These are phyloP conservation scores for Debaryomyces nepalensis DNA, from an alignment of 1,139 yeast genomes.

Conservation along the genomic window DNA sequence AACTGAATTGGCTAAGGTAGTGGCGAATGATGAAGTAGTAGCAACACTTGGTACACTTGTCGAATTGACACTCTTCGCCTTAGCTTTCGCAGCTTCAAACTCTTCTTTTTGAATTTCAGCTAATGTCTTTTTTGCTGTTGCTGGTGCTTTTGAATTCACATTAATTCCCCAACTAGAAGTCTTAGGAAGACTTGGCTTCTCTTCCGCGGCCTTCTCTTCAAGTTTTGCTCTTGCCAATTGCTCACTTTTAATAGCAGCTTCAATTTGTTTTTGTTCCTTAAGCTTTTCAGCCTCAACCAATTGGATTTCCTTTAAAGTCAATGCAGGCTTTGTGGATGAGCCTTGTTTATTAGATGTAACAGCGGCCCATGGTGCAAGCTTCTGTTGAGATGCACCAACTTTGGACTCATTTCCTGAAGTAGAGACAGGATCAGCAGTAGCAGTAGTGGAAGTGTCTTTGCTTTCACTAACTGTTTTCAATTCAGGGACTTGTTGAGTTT, in stretches of 20 bases:
- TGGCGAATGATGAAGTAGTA: slow-evolving; percentile 34
- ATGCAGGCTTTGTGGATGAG: slow-evolving; percentile 44
- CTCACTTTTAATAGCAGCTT: slow-evolving; percentile 36
- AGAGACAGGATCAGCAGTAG: not conserved
- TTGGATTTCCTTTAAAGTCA: slow-evolving; percentile 73
- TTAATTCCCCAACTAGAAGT: slow-evolving; percentile 61
- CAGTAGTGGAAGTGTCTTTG: too few relatives aligned
- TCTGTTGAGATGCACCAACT: slow-evolving; percentile 28
- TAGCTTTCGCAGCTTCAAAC: slow-evolving; percentile 43
- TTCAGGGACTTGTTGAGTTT: not conserved
- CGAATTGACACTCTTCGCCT: slow-evolving; percentile 28
- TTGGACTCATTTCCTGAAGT: slow-evolving; percentile 20
- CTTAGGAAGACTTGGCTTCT: slow-evolving; percentile 45
- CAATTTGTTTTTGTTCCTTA: slow-evolving; percentile 42
- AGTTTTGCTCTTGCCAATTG: slow-evolving; percentile 32
- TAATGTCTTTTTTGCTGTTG: slow-evolving; percentile 39
- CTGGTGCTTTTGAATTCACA: slow-evolving; percentile 22
- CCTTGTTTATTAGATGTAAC: slow-evolving; percentile 21
- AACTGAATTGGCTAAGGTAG: slow-evolving; percentile 32
- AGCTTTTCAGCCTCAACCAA: slow-evolving; percentile 63
- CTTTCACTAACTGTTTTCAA: too few relatives aligned
- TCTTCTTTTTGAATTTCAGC: slow-evolving; percentile 54
- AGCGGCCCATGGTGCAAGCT: slow-evolving; percentile 64
- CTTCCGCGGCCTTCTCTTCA: slow-evolving; percentile 26
- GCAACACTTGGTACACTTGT: slow-evolving; percentile 20